phyloP scores from a whole-genome alignment of 495 filamentous ascomycete species.

The Penicillium chermesinum region DNA sequence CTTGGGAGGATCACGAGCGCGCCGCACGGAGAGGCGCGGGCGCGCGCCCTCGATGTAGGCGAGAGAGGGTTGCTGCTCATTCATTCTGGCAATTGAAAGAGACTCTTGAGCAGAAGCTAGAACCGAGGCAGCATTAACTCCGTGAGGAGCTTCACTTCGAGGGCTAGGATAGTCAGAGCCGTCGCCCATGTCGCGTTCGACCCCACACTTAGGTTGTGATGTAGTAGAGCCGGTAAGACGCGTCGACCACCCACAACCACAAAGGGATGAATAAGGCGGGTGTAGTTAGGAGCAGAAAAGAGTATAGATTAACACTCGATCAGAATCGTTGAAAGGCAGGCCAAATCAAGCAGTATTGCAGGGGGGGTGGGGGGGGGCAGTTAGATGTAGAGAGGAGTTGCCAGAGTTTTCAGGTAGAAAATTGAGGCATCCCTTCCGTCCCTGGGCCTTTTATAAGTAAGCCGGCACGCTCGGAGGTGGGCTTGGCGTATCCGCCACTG shows the following conservation, averaged over 20 bases:
- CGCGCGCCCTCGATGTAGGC: slow-evolving; percentile 34
- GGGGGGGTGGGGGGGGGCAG: slow-evolving; percentile 2
- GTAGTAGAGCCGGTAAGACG: slow-evolving; percentile 21
- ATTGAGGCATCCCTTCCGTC: slow-evolving; percentile 9
- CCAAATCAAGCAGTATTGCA: neutral
- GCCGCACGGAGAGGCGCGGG: slow-evolving; percentile 42
- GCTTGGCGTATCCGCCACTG: neutral
- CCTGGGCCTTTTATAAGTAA: slow-evolving; percentile 7
- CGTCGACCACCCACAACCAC: slow-evolving; percentile 15
- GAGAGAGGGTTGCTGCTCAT: slow-evolving; percentile 5
- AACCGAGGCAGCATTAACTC: slow-evolving; percentile 32
- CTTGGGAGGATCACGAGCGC: slow-evolving; percentile 53
- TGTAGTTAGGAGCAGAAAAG: neutral
- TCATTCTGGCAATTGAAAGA: slow-evolving; percentile 38
- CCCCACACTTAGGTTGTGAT: slow-evolving; percentile 33
- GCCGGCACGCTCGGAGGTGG: neutral
- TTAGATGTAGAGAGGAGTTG: slow-evolving; percentile 1
- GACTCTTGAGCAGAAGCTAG: slow-evolving; percentile 38
- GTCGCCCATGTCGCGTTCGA: slow-evolving; percentile 43
- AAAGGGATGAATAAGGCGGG: neutral
- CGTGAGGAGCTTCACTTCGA: slow-evolving; percentile 45
- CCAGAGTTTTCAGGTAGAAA: slow-evolving; percentile 5
- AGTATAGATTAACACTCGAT: too few species aligned
- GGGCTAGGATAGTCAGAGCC: slow-evolving; percentile 50
- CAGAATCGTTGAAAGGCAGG: neutral